These are phyloP conservation scores for Colletotrichum sojae DNA, from an alignment of 2,329 filamentous ascomycete genomes.

Conservation along the genomic window DNA sequence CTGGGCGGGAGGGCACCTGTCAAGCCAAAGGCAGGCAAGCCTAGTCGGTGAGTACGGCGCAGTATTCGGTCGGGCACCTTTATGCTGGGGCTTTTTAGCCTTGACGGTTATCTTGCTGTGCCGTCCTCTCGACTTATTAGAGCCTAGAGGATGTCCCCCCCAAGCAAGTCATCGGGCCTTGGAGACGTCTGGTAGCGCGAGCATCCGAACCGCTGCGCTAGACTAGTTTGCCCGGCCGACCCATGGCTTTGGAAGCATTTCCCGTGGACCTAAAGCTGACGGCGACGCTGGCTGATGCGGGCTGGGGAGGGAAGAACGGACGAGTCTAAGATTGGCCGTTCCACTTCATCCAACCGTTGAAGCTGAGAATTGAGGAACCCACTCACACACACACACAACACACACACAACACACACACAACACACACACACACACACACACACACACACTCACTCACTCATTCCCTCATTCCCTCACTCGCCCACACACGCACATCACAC, in stretches of 20 bases:
- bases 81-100: neutral
- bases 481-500: neutral
- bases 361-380: conserved; percentile 3
- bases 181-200: conserved; percentile 5
- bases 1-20: conserved; percentile 30
- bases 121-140: neutral
- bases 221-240: conserved; percentile 22
- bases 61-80: conserved; percentile 4
- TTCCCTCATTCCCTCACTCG: no score
- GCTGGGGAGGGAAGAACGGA: conserved; percentile 1
- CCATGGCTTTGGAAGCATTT: conserved; percentile 31
- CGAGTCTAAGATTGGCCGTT: conserved; percentile 11
- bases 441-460: no score
- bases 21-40: conserved; percentile 11
- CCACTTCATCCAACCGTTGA: conserved; percentile 6
- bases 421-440: neutral
- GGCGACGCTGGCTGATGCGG: neutral
- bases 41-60: conserved; percentile 8
- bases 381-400: neutral
- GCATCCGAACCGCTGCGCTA: conserved; percentile 9
- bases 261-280: conserved; percentile 12
- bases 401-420: no score
- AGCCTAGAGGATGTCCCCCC: neutral
- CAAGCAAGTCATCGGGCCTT: neutral
- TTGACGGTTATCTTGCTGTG: conserved; percentile 12